Evolutionary conservation across 2,329 filamentous ascomycete species (phyloP).

Genomic region (Anisogramma anomala): DNA sequence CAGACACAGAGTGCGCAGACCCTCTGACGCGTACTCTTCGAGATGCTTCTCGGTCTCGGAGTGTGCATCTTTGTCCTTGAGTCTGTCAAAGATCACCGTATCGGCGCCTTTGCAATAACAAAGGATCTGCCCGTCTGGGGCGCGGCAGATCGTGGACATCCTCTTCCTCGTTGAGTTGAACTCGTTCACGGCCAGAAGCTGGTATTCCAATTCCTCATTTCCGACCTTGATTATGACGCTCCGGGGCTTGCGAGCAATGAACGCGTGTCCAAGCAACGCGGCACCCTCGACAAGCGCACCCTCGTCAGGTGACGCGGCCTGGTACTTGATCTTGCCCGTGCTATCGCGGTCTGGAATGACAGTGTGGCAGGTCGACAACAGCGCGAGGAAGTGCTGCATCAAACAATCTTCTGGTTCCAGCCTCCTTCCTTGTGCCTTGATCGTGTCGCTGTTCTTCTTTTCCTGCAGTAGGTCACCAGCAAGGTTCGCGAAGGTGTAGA

Average conservation of each 20-base stretch:
- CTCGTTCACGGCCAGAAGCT: slow-evolving; percentile 91
- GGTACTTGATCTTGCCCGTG: slow-evolving; percentile 79
- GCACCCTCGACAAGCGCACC: slow-evolving; percentile 94
- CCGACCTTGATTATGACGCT: slow-evolving; percentile 73
- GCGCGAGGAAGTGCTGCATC: slow-evolving; percentile 71
- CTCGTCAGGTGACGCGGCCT: slow-evolving; percentile 94
- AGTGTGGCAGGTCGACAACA: slow-evolving; percentile 87
- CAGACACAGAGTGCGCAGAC: slow-evolving; percentile 84
- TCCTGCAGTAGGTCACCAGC: slow-evolving; percentile 54
- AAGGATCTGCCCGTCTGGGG: slow-evolving; percentile 87
- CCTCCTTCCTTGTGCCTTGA: too few species aligned
- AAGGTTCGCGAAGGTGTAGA: slow-evolving; percentile 74
- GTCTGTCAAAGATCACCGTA: slow-evolving; percentile 88
- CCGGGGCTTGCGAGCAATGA: slow-evolving; percentile 79
- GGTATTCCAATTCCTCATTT: slow-evolving; percentile 67
- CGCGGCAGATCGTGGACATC: slow-evolving; percentile 96
- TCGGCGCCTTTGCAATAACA: slow-evolving; percentile 95
- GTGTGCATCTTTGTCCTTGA: slow-evolving; percentile 71
- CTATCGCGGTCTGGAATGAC: slow-evolving; percentile 86
- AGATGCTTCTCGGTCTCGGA: slow-evolving; percentile 65
- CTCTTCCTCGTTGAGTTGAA: slow-evolving; percentile 97
- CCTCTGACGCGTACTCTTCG: slow-evolving; percentile 97
- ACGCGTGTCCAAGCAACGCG: slow-evolving; percentile 72
- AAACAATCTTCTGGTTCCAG: too few species aligned
- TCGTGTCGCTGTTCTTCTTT: slow-evolving; percentile 27